A percentile compares a stretch with the other conserved stretches of the same genome.
These are phyloP conservation scores for Aristolochia californica DNA, from an alignment of 164 flowering plant species.

Conservation along the genomic window DNA sequence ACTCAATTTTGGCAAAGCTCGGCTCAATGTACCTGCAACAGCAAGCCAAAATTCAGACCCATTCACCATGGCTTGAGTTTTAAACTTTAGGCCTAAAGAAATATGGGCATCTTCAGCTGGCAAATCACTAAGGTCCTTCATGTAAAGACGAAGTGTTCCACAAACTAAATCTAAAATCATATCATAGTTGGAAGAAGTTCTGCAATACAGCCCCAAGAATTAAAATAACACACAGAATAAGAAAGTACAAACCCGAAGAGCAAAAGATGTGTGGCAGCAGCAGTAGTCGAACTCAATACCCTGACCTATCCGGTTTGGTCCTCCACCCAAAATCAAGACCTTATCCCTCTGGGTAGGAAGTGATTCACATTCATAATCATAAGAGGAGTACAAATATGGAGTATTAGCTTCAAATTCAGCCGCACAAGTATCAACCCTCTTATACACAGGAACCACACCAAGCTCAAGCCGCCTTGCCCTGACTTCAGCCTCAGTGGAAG, in stretches of 20 bases:
- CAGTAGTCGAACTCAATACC: slow-evolving; percentile 99
- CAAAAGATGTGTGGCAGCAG: slow-evolving; percentile 95
- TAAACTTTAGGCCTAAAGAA: no score
- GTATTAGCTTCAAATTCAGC: slow-evolving; percentile 99
- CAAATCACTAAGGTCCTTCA: no score
- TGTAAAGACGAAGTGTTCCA: no score
- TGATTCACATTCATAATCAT: slow-evolving; percentile 90
- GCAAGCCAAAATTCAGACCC: no score
- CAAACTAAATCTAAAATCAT: no score
- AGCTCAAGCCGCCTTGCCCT: slow-evolving; percentile 54
- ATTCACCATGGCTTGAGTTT: no score
- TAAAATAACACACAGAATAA: not conserved
- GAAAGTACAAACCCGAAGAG: slow-evolving; percentile 70
- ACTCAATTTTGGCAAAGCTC: no score
- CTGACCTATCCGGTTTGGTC: slow-evolving; percentile 96
- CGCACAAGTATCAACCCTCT: slow-evolving; percentile 96
- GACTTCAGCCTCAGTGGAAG: slow-evolving; percentile 66
- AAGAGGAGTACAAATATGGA: slow-evolving; percentile 94
- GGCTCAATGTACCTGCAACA: no score
- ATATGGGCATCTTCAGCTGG: no score
- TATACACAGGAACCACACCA: slow-evolving; percentile 75
- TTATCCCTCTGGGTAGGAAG: slow-evolving; percentile 74
- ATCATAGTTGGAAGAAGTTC: no score
- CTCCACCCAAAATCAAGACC: slow-evolving; percentile 94
- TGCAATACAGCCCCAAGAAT: not conserved